Evolutionary conservation across 495 filamentous ascomycete species (phyloP), one percentile per base, ranked within the genome.

Genomic region (Parathielavia hyrcaniae): DNA sequence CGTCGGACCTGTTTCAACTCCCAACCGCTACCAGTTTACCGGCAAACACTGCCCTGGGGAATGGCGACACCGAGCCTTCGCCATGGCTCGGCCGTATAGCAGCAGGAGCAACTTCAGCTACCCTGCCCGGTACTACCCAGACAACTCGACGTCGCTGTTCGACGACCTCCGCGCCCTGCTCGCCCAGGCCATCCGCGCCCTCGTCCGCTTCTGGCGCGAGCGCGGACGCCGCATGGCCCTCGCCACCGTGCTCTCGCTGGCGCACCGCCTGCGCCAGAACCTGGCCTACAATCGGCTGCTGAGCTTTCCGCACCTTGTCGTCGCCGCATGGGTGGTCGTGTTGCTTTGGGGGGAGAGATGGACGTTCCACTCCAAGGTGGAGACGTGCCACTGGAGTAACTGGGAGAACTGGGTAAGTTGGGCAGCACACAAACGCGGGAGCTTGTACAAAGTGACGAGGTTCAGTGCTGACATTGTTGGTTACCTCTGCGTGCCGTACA

Each of bases 361-460:
- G 59, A 80, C 86, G 23, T 97, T 93, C 64, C 72, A 77, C 43
- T 79, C 78, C 50, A 81, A 76, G 55, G 77, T 96, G 13, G 77
- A 80, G 51, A 72, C 68, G n/a, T 98, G 93, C 69, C 69, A 78
- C 41, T 98, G 93, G 93, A 77, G 79, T 26, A 79, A 77, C 47
- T 98, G 93, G 93, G 93, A 97, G 72, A 78, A 81, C 70, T 97
- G 92, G 91, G 91, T 96, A 77, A 71, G 87, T 71, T 65, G 35
- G 23, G 30, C 55, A 26, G 34, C 44, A 30, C 13, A 26, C 34
- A 14, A 8, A 19, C 20, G 17, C 3, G 2, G 0, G 20, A 6
- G 44, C 17, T 19, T 51, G 55, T 51, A 23, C 23, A 9, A 30
- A 45, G 0, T 10, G 48, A 26, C n/a, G 32, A 57, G 17, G 23